Conservation (phyloP, 2,329 filamentous ascomycete species). For the Sporothrix sp. region DNA sequence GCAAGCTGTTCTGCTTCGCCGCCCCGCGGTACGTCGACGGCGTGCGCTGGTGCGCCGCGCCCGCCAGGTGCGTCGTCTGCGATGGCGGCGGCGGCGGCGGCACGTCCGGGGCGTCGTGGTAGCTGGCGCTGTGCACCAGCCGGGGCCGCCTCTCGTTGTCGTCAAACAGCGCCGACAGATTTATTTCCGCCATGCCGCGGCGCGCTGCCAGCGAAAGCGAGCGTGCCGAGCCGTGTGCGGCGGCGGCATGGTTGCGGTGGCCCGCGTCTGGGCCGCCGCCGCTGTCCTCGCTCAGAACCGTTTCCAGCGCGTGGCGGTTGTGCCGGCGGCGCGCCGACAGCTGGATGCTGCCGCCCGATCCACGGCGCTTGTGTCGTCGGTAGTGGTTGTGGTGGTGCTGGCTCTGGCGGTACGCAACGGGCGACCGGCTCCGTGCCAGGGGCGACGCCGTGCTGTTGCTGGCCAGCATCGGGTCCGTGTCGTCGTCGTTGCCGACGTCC, state of each 20-base stretch:
- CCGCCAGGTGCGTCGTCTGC: neutral
- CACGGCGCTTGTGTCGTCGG: conserved; percentile 26
- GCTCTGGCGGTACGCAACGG: conserved; percentile 8
- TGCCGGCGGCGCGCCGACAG: conserved; percentile 27
- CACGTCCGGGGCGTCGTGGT: neutral
- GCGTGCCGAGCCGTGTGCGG: too few relatives aligned
- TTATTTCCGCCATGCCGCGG: conserved; percentile 13
- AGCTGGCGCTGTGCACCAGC: neutral
- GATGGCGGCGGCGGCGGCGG: neutral
- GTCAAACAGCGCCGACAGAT: neutral
- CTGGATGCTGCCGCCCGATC: conserved; percentile 41
- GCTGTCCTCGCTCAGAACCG: conserved; percentile 28
- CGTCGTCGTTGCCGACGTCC: neutral
- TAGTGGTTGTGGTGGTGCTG: conserved; percentile 8
- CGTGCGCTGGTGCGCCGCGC: neutral
- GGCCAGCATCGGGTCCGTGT: conserved; percentile 12
- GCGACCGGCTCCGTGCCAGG: conserved; percentile 2
- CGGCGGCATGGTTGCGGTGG: neutral
- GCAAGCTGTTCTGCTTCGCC: conserved; percentile 16
- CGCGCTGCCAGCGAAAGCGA: conserved; percentile 9
- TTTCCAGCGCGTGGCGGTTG: conserved; percentile 25
- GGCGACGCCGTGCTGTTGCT: neutral
- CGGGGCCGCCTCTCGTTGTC: neutral
- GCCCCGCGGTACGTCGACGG: conserved; percentile 1
- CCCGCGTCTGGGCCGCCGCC: conserved; percentile 26